These are phyloP conservation scores for Thozetella sp. DNA, from an alignment of 495 filamentous ascomycete species.

Conservation along the genomic window DNA sequence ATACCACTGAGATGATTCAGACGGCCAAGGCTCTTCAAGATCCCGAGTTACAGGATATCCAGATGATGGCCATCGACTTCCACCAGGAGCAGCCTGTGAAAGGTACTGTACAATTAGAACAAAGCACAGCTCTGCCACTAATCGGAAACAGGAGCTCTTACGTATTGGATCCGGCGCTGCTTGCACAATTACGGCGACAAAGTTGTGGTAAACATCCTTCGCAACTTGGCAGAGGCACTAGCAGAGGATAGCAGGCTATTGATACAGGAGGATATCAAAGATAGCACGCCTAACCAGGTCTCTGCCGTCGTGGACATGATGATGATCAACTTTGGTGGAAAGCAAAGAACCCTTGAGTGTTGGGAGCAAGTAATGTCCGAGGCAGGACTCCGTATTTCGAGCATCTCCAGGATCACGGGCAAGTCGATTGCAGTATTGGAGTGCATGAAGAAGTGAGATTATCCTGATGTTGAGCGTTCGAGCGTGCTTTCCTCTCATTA, in stretches of 20 bases:
- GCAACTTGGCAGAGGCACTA: constrained; percentile 35
- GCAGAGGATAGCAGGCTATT: constrained; percentile 39
- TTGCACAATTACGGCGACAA: constrained; percentile 47
- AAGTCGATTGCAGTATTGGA: constrained; percentile 7
- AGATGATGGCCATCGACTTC: constrained; percentile 32
- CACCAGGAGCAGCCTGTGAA: constrained; percentile 37
- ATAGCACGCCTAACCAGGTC: constrained; percentile 21
- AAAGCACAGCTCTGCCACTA: constrained; percentile 8
- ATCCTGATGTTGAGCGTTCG: too few relatives aligned
- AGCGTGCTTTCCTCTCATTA: too few relatives aligned
- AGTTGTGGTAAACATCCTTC: constrained; percentile 27
- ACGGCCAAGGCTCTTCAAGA: constrained; percentile 10
- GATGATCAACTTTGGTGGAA: constrained; percentile 39
- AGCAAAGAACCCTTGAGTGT: constrained; percentile 34
- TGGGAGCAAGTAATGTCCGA: constrained; percentile 38
- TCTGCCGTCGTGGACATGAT: constrained; percentile 46
- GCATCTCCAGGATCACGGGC: constrained; percentile 4
- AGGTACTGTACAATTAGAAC: too few relatives aligned
- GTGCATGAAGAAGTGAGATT: constrained; percentile 16
- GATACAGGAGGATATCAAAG: constrained; percentile 32
- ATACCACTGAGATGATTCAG: constrained; percentile 33
- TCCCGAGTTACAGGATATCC: constrained; percentile 15
- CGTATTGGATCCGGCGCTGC: constrained; percentile 45
- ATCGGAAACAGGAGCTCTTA: constrained; percentile 34
- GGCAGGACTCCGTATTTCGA: constrained; percentile 36